Base-by-base conservation (phyloP, 2,329 filamentous ascomycete species). In the Venturiaceae sp. region DNA sequence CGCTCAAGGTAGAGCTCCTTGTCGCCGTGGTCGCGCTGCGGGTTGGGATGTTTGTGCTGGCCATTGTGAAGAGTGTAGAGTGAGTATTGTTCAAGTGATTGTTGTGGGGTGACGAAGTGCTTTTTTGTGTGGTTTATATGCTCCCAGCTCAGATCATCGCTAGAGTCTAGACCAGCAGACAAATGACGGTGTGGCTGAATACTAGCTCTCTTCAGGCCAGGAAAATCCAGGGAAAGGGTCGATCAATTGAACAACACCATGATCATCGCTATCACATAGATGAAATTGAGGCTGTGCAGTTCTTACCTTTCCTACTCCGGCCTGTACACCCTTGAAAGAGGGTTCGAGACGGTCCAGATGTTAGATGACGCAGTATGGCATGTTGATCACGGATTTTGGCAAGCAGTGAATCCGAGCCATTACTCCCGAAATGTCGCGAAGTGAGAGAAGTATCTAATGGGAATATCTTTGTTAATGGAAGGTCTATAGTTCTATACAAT, bases 1-100 rank as follows among this genome's bases (percentile, higher is more conserved):
- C 72, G 60, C 65, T 70, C 46, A 58, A 19, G 28, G 57, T 54
- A 21, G 57, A 58, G 23, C 32, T 28, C 21, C 47, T 32, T 5
- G 57, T 58, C 5, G 47, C 47, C 14, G 34, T 41, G 28, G 57
- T 58, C 19, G 30, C 47, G 44, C 57, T 58, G 23, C 57, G 39
- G 8, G 46, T 58, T 16, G 57, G 57, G 19, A 58, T n/a, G n/a
- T n/a, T 16, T 34, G 26, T 54, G 34, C 46, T 39, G 19, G 53
- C 30, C 36, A 54, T 39, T 54, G 16, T 23, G 53, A 41, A 7
- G 14, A 34, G 26, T 32, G 34, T 44, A 8, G 9, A 21, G 13
- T 1, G 21, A 28, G 44, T 30, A 30, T 16, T 39, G 37, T 39
- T 14, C 37, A 19, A 7, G 44, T 14, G 26, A 5, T 30, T 7